A percentile compares a stretch with the other conserved stretches of the same genome.
Conservation (phyloP, 2,329 filamentous ascomycete genomes). For the Coniella lustricola region DNA sequence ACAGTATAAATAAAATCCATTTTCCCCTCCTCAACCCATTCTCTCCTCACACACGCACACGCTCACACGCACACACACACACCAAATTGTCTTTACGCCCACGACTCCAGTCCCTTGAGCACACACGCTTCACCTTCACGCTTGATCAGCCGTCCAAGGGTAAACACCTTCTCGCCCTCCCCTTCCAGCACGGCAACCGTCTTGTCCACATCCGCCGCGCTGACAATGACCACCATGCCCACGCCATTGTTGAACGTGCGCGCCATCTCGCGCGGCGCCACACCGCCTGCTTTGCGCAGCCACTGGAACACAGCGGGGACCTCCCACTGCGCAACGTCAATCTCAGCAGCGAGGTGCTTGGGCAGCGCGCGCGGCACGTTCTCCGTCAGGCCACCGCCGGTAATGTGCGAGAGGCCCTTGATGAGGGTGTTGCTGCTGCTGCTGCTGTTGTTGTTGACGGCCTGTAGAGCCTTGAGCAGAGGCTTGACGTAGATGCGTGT, state of each 20-base stretch:
- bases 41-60: too few relatives aligned
- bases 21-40: too few relatives aligned
- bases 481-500: constrained; percentile 91
- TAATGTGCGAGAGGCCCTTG: constrained; percentile 96
- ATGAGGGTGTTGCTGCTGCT: too few relatives aligned
- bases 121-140: constrained; percentile 53
- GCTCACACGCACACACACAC: too few relatives aligned
- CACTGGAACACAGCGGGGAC: constrained; percentile 77
- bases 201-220: constrained; percentile 52
- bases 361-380: constrained; percentile 95
- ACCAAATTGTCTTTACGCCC: constrained; percentile 2
- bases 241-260: constrained; percentile 92
- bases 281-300: constrained; percentile 68
- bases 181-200: constrained; percentile 54
- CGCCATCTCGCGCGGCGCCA: constrained; percentile 73
- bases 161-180: constrained; percentile 69
- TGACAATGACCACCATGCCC: constrained; percentile 87
- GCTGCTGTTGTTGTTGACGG: too few relatives aligned
- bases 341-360: constrained; percentile 65
- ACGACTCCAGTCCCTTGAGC: constrained; percentile 13
- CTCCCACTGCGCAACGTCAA: constrained; percentile 71
- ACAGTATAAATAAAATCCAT: too few relatives aligned
- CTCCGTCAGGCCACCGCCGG: constrained; percentile 84
- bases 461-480: constrained; percentile 57
- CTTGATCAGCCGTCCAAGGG: constrained; percentile 63